Percentiles rank a stretch among this genome's conserved stretches.
These are phyloP conservation scores for Priceomyces castillae DNA, from an alignment of 805 yeast genomes.

Conservation along the genomic window DNA sequence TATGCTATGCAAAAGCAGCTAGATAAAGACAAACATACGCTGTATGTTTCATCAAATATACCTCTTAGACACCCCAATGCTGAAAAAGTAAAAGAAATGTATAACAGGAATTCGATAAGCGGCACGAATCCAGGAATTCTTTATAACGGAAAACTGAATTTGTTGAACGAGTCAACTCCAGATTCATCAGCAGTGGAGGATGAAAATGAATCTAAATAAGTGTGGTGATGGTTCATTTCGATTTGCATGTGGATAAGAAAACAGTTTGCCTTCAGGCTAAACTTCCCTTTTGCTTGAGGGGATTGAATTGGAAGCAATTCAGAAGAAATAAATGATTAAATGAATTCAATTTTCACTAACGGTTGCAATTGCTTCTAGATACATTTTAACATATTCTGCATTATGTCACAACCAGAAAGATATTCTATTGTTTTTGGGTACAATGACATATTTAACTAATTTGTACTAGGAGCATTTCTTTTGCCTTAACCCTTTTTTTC, in stretches of 20 bases:
- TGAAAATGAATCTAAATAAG: not conserved
- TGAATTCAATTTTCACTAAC: no score
- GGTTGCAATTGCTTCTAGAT: no score
- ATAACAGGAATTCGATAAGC: conserved; percentile 56
- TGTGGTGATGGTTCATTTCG: not conserved
- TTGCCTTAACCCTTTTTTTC: no score
- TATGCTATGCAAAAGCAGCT: conserved; percentile 71
- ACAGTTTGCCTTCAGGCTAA: no score
- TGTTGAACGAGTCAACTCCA: conserved; percentile 53
- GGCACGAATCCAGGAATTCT: conserved; percentile 43
- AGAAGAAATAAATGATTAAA: no score
- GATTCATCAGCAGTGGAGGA: not conserved
- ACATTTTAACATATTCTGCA: no score
- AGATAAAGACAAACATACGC: conserved; percentile 26
- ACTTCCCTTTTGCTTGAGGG: no score
- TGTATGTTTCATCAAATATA: conserved; percentile 30
- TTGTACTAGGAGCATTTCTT: no score
- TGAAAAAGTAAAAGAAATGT: conserved; percentile 57
- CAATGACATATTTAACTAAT: no score
- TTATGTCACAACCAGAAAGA: no score
- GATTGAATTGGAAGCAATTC: no score
- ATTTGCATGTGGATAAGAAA: not conserved
- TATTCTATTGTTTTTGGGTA: no score
- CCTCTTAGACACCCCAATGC: conserved; percentile 52
- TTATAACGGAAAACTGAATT: conserved; percentile 49